Evolutionary conservation across 306 rosid species (phyloP), one percentile per base, ranked within the genome.

Genomic region (Abrus pulchellus): DNA sequence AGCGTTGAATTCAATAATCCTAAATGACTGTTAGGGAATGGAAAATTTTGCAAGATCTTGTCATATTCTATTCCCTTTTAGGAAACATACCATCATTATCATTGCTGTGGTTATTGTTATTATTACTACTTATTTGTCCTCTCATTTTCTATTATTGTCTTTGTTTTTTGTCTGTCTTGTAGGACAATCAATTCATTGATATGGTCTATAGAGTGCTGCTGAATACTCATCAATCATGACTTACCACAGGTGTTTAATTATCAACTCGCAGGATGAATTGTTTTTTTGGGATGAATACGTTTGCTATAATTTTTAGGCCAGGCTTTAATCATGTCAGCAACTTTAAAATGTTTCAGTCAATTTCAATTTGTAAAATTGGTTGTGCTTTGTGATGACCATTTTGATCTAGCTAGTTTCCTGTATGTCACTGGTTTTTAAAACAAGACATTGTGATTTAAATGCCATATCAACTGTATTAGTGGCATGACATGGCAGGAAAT

Each of bases 161-260:
- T 49, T 10, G 9, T 47, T 69, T 44, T 44, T 75, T 61, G 62
- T 72, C 33, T 69, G 14, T 66, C 12, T 85, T 65, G 12, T 38
- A 89, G 92, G 92, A 89, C 82, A 89, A 86, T 76, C 92, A 89
- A 82, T 89, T 89, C 80, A 82, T 89, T 79, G 92, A 89, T 59
- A 76, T 84, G 90, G 87, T 86, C 10, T 73, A 82, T 80, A 85
- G 81, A 62, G 87, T 87, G 73, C 80, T 89, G 81, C 80, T 82
- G 85, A 82, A 84, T 75, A 80, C 90, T 66, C 92, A 86, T 78
- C 87, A 86, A 50, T 86, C 80, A 60, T 89, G 79, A 84, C 77
- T 76, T 48, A 49, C 65, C 11, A 48, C 68, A 61, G 85, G 79
- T 78, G 85, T 79, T 66, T 14, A 55, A 28, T 45, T 56, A 44